Base-by-base conservation (phyloP, 495 filamentous ascomycete genomes). In the Umbilicaria muhlenbergii region DNA sequence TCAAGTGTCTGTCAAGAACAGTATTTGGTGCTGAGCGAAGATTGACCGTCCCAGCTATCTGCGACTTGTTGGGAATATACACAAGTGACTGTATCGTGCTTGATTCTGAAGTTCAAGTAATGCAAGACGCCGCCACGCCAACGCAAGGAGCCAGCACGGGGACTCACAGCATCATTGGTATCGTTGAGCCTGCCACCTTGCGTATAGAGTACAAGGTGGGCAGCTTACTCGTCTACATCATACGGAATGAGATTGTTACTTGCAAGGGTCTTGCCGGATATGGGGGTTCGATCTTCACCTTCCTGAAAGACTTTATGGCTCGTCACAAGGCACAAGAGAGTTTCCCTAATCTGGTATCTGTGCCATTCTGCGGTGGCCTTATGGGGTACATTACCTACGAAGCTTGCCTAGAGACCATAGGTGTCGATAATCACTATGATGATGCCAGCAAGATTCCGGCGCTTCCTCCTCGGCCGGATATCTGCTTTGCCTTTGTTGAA, bases 361-460 rank as follows among this genome's bases (percentile, higher is more conserved):
- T 63, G 34, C 88, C 68, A 2, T 98, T 98, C 53, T 79, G 86
- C 65, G 89, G 88, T 36, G 89, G 89, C 0, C 78, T 95, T 39
- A 73, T 95, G 59, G 91, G 91, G 0, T 94, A 81, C 53, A 80
- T 87, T 37, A 85, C 83, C 1, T 95, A 95, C 48, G 89, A 98
- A 55, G 70, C 86, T 39, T 85, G 87, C 0, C 65, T 95, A 0
- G 57, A 70, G 18, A 68, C 70, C 3, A 75, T 86, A 24, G 65
- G 60, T 31, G 62, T 84, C 17, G 8, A 28, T 28, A 10, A 4
- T 10, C 5, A 7, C 24, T 15, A 10, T 0, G 6, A 6, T 6
- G 0, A 1, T 6, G 5, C 5, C 24, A 3, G 1, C 24, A 8
- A 6, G 8, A 6, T 1, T 6, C 24, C 24, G 5, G 1, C 6